Evolutionary conservation across 2,329 filamentous ascomycete genomes (phyloP).

Genomic region (Diaporthe capsici): DNA sequence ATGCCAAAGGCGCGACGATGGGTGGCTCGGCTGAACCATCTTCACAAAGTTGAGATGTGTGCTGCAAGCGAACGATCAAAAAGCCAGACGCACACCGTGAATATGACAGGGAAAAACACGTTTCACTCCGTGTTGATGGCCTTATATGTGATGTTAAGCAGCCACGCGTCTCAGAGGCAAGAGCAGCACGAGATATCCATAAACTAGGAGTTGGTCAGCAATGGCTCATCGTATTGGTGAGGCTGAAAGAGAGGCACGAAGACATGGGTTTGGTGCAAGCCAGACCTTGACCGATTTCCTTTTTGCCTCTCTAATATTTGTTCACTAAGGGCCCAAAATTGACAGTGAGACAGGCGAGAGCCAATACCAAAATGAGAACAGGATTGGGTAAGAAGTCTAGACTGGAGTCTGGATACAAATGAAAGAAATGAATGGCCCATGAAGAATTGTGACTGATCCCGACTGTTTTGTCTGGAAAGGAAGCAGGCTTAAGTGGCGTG

Average conservation of each 20-base stretch:
- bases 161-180: conserved; percentile 9
- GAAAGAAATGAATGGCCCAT: conserved; percentile 25
- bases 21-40: conserved; percentile 39
- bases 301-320: conserved; percentile 4
- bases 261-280: conserved; percentile 22
- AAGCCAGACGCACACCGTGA: neutral
- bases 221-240: conserved; percentile 22
- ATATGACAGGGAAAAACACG: conserved; percentile 10
- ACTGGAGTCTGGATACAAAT: conserved; percentile 11
- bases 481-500: conserved; percentile 37
- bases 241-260: conserved; percentile 32
- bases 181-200: conserved; percentile 12
- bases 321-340: conserved; percentile 28
- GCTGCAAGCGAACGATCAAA: conserved; percentile 9
- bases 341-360: conserved; percentile 34
- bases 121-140: neutral
- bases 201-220: conserved; percentile 22
- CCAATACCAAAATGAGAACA: conserved; percentile 18
- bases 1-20: conserved; percentile 38
- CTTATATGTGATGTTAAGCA: conserved; percentile 29
- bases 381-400: neutral
- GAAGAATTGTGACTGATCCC: conserved; percentile 29
- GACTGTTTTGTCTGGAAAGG: conserved; percentile 28
- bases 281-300: conserved; percentile 18
- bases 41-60: conserved; percentile 2